These are phyloP conservation scores for Exophiala spinifera DNA, from an alignment of 2,329 filamentous ascomycete genomes.

Conservation along the genomic window DNA sequence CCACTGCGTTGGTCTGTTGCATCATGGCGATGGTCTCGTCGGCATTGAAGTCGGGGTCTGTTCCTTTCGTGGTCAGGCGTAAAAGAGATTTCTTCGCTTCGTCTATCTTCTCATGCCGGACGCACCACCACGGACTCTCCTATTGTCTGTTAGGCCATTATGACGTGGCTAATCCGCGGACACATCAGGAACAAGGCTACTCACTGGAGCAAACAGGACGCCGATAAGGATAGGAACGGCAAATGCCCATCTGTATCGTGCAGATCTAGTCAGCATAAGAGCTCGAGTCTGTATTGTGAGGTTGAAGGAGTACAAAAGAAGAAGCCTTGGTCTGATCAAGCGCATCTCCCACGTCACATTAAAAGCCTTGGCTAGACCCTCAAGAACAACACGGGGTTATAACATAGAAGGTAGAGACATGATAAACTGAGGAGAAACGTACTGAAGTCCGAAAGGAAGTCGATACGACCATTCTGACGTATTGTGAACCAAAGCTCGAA, in stretches of 20 bases:
- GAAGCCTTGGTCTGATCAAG: too few relatives aligned
- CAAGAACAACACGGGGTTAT: too few relatives aligned
- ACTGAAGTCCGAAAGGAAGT: constrained; percentile 50
- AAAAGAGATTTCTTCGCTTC: constrained; percentile 42
- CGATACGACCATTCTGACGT: constrained; percentile 49
- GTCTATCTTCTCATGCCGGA: constrained; percentile 41
- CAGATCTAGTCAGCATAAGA: neutral
- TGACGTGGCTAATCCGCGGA: too few relatives aligned
- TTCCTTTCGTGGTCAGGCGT: constrained; percentile 40
- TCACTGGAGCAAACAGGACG: constrained; percentile 42
- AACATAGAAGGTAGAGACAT: too few relatives aligned
- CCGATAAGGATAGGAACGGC: constrained; percentile 45
- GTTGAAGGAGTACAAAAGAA: too few relatives aligned
- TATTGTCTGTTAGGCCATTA: too few relatives aligned
- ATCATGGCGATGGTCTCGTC: constrained; percentile 55
- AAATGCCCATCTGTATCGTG: constrained; percentile 44
- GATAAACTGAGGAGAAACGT: neutral
- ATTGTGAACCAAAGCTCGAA: constrained; percentile 41
- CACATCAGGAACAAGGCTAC: too few relatives aligned
- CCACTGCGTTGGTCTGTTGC: constrained; percentile 52
- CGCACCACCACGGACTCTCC: constrained; percentile 53
- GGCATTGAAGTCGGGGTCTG: constrained; percentile 43
- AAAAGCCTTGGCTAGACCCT: too few relatives aligned
- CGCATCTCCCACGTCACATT: too few relatives aligned
- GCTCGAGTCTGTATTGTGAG: too few relatives aligned